Conservation (phyloP, 140 eudicot species). For the Oenanthe javanica region DNA sequence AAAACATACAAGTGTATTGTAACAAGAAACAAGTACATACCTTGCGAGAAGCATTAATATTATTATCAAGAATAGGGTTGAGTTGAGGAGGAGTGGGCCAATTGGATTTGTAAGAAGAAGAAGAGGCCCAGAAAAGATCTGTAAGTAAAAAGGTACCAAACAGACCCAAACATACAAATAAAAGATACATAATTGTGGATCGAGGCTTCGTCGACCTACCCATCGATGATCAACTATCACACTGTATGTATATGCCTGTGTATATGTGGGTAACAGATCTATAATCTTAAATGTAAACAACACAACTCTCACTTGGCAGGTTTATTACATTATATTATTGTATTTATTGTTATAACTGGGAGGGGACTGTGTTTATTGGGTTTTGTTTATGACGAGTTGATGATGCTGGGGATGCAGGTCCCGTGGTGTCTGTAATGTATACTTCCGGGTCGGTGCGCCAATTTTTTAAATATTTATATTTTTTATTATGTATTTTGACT, state of each 20-base stretch:
- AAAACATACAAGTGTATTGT: not conserved
- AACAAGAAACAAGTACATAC: not conserved
- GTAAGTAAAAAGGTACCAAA: constrained; percentile 33
- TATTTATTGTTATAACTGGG: too few species aligned
- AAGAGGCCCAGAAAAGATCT: constrained; percentile 39
- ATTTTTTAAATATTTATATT: too few species aligned
- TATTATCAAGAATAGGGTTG: constrained; percentile 24
- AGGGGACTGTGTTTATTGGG: too few species aligned
- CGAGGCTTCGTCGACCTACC: constrained; percentile 32
- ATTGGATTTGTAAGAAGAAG: constrained; percentile 15
- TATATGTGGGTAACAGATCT: too few species aligned
- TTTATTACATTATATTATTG: too few species aligned
- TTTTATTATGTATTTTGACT: too few species aligned
- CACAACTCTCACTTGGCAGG: too few species aligned
- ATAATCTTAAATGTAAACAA: not conserved
- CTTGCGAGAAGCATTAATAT: not conserved
- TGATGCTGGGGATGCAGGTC: too few species aligned
- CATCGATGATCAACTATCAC: constrained; percentile 4
- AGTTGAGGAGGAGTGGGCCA: constrained; percentile 27
- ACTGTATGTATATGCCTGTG: not conserved
- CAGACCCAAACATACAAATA: constrained; percentile 26
- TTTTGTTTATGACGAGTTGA: too few species aligned
- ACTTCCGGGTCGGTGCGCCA: too few species aligned
- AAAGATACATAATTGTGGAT: constrained; percentile 22
- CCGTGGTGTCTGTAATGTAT: too few species aligned